Base-by-base conservation (phyloP, 441 rosid genomes). In the Kokia cookei region DNA sequence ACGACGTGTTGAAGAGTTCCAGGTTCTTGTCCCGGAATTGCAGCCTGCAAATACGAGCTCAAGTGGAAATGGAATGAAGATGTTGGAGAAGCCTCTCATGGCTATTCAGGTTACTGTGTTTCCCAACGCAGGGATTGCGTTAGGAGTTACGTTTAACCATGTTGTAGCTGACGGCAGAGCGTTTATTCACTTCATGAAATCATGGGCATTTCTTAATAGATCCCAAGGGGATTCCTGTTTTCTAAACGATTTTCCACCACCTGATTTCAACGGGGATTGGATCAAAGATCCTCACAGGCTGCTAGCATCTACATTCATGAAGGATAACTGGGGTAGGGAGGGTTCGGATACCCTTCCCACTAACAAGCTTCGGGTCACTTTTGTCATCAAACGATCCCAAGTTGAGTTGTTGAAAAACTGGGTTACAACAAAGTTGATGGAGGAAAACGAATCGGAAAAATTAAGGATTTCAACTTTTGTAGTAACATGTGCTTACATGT, bases 101-200 rank as follows among this genome's bases (percentile, higher is more conserved):
- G 86, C 81, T 7, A 9, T 91, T 1, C 90, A 89, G 67, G 75
- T 86, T 26, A 86, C 91, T 0, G 13, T 85, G 9, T 86, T 88
- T 75, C 91, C 93, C 7, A 75, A 71, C 9, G 27, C 63, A 2
- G 91, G 93, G 12, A n/a, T 91, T 37, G 80, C 89, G 47, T 69
- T 89, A 32, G 92, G 91, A 0, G 71, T 76, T 24, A 43, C 68
- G 22, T 61, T 73, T 37, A 47, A 24, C 75, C 92, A 91, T 60
- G 86, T 75, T 57, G 89, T 15, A 40, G 85, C 74, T 2, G 96
- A 89, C 74, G 93, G 93, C 14, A 81, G 74, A 54, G 70, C 82
- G 0, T 59, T 85, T 55, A 51, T 26, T 26, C 85, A 86, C 50
- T 91, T 91, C 73, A 69, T 86, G 79, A 91, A 83, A 78, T 84